Conservation (phyloP, 176 grass and related monocot genomes). For the Raddia distichophylla region DNA sequence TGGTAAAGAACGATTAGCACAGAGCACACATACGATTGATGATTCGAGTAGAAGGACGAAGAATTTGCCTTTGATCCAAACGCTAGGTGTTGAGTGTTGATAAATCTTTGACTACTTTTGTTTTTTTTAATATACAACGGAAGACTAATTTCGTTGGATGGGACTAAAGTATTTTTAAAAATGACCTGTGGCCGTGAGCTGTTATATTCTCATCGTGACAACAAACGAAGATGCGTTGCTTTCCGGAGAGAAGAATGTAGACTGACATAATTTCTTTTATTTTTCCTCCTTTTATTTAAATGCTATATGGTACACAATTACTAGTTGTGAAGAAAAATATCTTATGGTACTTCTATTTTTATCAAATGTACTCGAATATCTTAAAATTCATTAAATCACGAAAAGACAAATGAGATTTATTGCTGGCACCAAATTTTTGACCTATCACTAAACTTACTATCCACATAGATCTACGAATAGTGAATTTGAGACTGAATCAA, state of each 20-base stretch:
- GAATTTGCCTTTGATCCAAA: neutral
- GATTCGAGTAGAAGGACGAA: neutral
- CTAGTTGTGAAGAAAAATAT: too few relatives aligned
- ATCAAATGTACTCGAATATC: neutral
- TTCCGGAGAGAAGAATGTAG: neutral
- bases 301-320: too few relatives aligned
- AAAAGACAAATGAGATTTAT: neutral
- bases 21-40: neutral
- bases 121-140: neutral
- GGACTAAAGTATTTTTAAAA: neutral
- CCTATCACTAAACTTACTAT: too few relatives aligned
- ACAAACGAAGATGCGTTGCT: neutral
- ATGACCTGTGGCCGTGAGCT: neutral
- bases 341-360: neutral
- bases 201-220: neutral
- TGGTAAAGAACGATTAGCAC: neutral
- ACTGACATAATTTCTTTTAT: too few relatives aligned
- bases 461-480: too few relatives aligned
- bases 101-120: neutral
- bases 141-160: neutral
- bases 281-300: too few relatives aligned
- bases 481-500: too few relatives aligned
- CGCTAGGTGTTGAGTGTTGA: conserved; percentile 1
- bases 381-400: neutral
- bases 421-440: too few relatives aligned